phyloP scores from a whole-genome alignment of 2,329 filamentous ascomycete genomes.

The Catunica adiposa region DNA sequence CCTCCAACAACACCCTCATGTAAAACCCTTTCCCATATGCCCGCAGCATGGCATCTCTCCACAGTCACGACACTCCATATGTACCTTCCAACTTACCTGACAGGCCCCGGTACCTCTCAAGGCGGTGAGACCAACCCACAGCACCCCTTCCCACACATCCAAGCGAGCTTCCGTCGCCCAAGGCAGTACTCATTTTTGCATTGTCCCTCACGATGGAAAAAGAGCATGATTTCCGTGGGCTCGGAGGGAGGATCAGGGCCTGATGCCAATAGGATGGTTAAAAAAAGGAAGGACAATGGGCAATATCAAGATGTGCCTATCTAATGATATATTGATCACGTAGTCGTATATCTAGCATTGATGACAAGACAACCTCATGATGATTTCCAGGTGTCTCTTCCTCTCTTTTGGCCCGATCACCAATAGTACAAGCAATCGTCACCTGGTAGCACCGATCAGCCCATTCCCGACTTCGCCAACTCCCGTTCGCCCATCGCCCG shows the following conservation, averaged over 20 bases:
- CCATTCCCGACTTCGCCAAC: not conserved
- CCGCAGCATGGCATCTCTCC: not conserved
- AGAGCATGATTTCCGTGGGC: not conserved
- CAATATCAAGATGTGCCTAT: no score
- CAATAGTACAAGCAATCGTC: not conserved
- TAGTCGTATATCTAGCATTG: no score
- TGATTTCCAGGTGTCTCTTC: no score
- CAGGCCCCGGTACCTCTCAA: not conserved
- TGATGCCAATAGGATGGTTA: no score
- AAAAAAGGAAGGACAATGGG: not conserved
- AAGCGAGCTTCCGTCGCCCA: not conserved
- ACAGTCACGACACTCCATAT: not conserved
- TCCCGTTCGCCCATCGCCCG: not conserved
- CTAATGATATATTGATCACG: no score
- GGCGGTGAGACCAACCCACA: slow-evolving; percentile 3
- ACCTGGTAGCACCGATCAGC: not conserved
- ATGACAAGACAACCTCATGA: no score
- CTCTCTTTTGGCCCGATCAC: no score
- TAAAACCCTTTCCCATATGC: not conserved
- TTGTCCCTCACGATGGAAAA: not conserved
- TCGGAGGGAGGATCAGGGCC: no score
- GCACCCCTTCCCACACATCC: not conserved
- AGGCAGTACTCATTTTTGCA: not conserved
- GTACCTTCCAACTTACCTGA: not conserved
- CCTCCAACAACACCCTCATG: not conserved